Evolutionary conservation across 345 rosid species (phyloP).

Genomic region (Aethionema arabicum): DNA sequence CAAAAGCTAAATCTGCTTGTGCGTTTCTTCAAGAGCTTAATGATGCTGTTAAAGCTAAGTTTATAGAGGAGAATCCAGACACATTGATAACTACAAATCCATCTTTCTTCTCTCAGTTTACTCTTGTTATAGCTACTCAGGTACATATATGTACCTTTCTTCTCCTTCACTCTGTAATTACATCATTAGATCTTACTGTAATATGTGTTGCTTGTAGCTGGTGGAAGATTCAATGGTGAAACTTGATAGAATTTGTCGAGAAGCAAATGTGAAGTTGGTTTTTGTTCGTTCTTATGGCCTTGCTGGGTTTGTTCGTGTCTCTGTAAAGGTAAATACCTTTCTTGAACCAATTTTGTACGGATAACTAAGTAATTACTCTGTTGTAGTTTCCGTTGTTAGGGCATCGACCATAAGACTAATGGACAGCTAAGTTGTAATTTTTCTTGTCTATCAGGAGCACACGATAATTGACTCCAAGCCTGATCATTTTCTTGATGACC

Average conservation of each 20-base stretch:
- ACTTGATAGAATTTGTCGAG: slow-evolving; percentile 85
- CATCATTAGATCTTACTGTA: neutral
- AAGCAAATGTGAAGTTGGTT: slow-evolving; percentile 78
- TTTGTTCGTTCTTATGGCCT: slow-evolving; percentile 97
- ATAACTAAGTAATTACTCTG: neutral
- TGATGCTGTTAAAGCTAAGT: slow-evolving; percentile 97
- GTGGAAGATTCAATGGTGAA: slow-evolving; percentile 79
- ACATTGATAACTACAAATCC: slow-evolving; percentile 64
- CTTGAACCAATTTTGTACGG: slow-evolving; percentile 3
- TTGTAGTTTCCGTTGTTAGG: neutral
- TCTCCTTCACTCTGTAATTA: slow-evolving; percentile 1
- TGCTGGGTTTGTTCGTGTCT: slow-evolving; percentile 79
- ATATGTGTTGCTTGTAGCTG: slow-evolving; percentile 51
- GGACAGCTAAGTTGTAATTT: slow-evolving; percentile 15
- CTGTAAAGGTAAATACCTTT: slow-evolving; percentile 68
- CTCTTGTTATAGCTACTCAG: slow-evolving; percentile 91
- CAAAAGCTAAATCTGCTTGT: slow-evolving; percentile 89
- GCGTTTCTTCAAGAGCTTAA: slow-evolving; percentile 93
- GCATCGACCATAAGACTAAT: neutral
- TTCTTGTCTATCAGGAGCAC: slow-evolving; percentile 67
- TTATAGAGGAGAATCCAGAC: slow-evolving; percentile 84
- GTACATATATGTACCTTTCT: slow-evolving; percentile 34
- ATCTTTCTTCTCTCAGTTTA: slow-evolving; percentile 86
- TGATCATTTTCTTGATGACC: slow-evolving; percentile 94
- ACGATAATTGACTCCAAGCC: slow-evolving; percentile 90